Conservation (phyloP, 352 stramenopile genomes). For the Globisporangium orthogonon region DNA sequence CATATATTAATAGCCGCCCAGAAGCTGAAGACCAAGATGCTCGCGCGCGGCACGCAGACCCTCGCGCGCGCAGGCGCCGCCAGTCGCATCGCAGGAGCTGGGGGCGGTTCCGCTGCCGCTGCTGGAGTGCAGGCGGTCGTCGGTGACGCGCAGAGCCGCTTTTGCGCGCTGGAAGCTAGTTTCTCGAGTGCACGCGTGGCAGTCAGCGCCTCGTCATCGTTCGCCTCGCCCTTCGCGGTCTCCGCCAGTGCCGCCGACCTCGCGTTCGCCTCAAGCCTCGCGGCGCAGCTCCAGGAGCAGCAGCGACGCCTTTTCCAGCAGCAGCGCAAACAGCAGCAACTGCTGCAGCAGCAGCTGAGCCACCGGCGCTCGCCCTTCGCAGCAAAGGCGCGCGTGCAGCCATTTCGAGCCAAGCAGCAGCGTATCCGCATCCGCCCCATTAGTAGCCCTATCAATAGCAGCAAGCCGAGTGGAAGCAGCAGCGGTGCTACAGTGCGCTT, state of each 20-base stretch:
- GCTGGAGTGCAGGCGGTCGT: neutral
- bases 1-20: neutral
- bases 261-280: slow-evolving; percentile 12
- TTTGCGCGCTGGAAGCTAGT: slow-evolving; percentile 7
- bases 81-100: neutral
- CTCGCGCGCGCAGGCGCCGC: neutral
- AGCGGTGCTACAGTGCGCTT: neutral
- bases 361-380: slow-evolving; percentile 11
- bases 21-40: neutral
- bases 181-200: neutral
- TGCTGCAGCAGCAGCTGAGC: slow-evolving; percentile 6
- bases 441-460: neutral
- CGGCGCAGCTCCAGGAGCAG: slow-evolving; percentile 11
- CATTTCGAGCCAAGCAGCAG: neutral
- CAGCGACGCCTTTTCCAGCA: neutral
- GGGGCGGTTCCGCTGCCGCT: neutral
- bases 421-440: neutral
- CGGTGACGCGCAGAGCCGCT: slow-evolving; percentile 5
- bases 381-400: slow-evolving; percentile 1
- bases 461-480: neutral
- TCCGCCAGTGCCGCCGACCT: slow-evolving; percentile 10
- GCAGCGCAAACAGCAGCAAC: slow-evolving; percentile 2
- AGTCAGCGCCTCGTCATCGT: neutral
- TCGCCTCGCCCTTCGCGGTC: slow-evolving; percentile 1
- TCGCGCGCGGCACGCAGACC: neutral